These are phyloP conservation scores for Obba rivulosa DNA, from an alignment of 768 basidiomycete species.

Conservation along the genomic window DNA sequence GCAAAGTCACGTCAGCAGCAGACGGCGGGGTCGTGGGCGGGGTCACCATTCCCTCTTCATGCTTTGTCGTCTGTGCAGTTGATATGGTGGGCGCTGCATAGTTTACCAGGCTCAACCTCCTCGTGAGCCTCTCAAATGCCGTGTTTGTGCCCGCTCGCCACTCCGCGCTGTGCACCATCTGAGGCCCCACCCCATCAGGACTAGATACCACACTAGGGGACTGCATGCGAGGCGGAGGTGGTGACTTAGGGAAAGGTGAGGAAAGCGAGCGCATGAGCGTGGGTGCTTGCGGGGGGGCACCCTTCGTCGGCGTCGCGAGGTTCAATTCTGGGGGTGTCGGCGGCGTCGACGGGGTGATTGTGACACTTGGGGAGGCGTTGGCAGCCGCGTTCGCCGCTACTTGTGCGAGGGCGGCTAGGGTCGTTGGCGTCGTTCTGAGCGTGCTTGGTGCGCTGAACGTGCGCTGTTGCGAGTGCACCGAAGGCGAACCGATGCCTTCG, in stretches of 20 bases:
- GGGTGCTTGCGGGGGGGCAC: constrained; percentile 2
- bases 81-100: constrained; percentile 40
- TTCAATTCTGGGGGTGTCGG: constrained; percentile 4
- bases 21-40: constrained; percentile 22
- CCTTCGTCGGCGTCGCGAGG: constrained; percentile 6
- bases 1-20: constrained; percentile 5
- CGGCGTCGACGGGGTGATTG: neutral
- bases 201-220: neutral
- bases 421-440: constrained; percentile 22
- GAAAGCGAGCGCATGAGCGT: neutral
- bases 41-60: constrained; percentile 13
- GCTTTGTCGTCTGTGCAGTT: neutral
- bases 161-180: too few species aligned
- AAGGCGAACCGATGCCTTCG: neutral
- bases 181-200: too few species aligned
- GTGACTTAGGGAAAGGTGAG: neutral
- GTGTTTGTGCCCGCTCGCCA: too few species aligned
- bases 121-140: constrained; percentile 8
- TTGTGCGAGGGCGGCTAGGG: constrained; percentile 5
- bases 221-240: neutral
- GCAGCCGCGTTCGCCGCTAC: neutral
- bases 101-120: constrained; percentile 39
- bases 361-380: neutral
- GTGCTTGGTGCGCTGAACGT: constrained; percentile 26
- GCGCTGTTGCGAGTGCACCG: constrained; percentile 20